phyloP scores from a whole-genome alignment of 768 basidiomycete species.

The Leccinum incarnatum region DNA sequence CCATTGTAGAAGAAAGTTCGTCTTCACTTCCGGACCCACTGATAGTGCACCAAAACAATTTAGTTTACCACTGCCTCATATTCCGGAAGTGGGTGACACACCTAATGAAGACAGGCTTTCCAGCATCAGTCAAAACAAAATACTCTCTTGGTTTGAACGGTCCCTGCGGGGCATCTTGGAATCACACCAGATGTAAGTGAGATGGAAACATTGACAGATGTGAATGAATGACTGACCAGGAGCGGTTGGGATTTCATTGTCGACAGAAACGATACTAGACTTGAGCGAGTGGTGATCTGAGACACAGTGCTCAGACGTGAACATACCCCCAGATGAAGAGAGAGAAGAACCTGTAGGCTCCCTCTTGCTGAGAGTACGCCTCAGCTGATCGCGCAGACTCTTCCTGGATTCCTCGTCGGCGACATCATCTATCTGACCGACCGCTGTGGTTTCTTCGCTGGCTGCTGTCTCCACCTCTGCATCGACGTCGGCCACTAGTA shows the following conservation, averaged over 20 bases:
- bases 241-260: slow-evolving; percentile 35
- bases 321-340: slow-evolving; percentile 8
- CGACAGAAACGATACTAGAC: slow-evolving; percentile 16
- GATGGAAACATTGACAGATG: neutral
- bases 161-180: slow-evolving; percentile 15
- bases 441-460: slow-evolving; percentile 51
- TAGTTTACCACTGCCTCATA: neutral
- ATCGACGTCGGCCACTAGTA: slow-evolving; percentile 70
- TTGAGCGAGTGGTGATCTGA: slow-evolving; percentile 15
- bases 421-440: slow-evolving; percentile 41
- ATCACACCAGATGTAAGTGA: slow-evolving; percentile 1
- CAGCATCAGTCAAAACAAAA: slow-evolving; percentile 91
- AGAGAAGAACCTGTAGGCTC: slow-evolving; percentile 43
- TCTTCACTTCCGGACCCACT: slow-evolving; percentile 57
- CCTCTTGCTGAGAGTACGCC: slow-evolving; percentile 58
- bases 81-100: slow-evolving; percentile 29
- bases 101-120: slow-evolving; percentile 97
- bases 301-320: neutral
- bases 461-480: slow-evolving; percentile 55
- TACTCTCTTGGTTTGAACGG: slow-evolving; percentile 66
- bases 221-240: slow-evolving; percentile 19
- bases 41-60: neutral
- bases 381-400: slow-evolving; percentile 65
- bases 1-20: slow-evolving; percentile 74
- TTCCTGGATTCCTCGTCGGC: slow-evolving; percentile 61